Evolutionary conservation across 208 protist genomes (phyloP), one percentile per base, ranked within the genome.

Genomic region (Leishmania lainsoni): DNA sequence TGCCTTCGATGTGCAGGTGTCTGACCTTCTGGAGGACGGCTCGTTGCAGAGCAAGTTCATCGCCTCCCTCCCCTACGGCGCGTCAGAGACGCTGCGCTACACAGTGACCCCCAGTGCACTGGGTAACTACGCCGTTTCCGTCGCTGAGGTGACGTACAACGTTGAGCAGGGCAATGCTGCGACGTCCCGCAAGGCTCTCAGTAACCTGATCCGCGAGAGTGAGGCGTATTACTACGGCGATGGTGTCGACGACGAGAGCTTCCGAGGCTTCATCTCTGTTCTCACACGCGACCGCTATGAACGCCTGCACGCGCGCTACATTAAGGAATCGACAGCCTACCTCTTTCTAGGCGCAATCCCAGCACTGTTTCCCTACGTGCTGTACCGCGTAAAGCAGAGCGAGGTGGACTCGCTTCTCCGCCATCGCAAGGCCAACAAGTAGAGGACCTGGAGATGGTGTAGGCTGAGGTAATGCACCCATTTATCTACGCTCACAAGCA

Each of bases 221-320:
- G 87, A 93, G 52, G 93, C 92, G 45, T 93, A 95, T 86, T 97
- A 89, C 85, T 72, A 74, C 71, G 87, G 89, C 42, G 94, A 97
- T 58, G 86, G 80, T 69, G 79, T 92, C 59, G 94, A 97, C 79
- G 94, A 97, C 83, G 85, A 92, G 75, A 93, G 88, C 76, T 92
- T 95, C 78, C 94, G 94, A 83, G 94, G 94, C 65, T 84, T 92
- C 63, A 83, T 97, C 42, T 92, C 88, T 16, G 94, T 97, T 39
- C 85, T 97, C 58, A 97, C 94, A 32, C 92, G 89, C 48, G 94
- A 95, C 78, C 87, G 86, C 69, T 97, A 96, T 81, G 94, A 95
- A 73, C 91, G 92, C 71, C 81, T 95, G 56, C 91, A 95, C 79
- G 89, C 89, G 51, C 86, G 88, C 61, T 96, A 94, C 86, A 75